phyloP scores from a whole-genome alignment of 192 early-diverging fungal species.

The Gonapodya prolifera region DNA sequence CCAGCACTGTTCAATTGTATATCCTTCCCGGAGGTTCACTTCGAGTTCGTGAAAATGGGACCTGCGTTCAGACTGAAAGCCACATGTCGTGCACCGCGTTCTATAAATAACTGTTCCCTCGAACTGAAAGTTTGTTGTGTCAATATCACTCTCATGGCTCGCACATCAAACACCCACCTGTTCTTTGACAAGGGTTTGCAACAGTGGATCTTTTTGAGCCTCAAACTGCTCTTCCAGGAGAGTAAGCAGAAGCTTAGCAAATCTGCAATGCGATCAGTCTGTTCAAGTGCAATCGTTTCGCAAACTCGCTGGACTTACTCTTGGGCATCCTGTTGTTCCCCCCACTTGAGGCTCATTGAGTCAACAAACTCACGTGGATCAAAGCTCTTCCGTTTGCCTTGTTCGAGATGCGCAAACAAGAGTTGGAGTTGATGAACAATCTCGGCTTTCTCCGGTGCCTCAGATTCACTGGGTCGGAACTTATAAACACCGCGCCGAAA shows the following conservation, averaged over 20 bases:
- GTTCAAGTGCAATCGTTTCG: neutral
- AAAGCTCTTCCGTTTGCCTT: constrained; percentile 13
- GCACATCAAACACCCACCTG: constrained; percentile 21
- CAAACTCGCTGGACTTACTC: constrained; percentile 15
- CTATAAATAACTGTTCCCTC: constrained; percentile 14
- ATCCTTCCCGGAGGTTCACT: neutral
- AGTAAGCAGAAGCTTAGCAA: constrained; percentile 22
- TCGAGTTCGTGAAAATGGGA: neutral
- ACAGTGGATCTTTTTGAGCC: neutral
- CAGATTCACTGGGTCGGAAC: neutral
- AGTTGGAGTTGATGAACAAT: constrained; percentile 20
- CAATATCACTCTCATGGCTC: constrained; percentile 15
- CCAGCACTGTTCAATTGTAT: constrained; percentile 15
- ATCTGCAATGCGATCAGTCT: constrained; percentile 11
- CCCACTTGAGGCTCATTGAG: constrained; percentile 15
- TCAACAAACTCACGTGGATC: constrained; percentile 17
- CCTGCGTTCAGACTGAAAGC: neutral
- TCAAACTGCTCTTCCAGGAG: constrained; percentile 17
- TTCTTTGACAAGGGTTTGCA: constrained; percentile 14
- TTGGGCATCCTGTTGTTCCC: constrained; percentile 25
- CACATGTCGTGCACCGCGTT: neutral
- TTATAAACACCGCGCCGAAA: constrained; percentile 18
- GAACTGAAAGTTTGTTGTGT: constrained; percentile 20
- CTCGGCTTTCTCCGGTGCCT: constrained; percentile 10
- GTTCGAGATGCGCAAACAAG: constrained; percentile 16